Evolutionary conservation across 371 early-diverging fungal genomes (phyloP), one percentile per base, ranked within the genome.

Genomic region (Furculomyces boomerangus): DNA sequence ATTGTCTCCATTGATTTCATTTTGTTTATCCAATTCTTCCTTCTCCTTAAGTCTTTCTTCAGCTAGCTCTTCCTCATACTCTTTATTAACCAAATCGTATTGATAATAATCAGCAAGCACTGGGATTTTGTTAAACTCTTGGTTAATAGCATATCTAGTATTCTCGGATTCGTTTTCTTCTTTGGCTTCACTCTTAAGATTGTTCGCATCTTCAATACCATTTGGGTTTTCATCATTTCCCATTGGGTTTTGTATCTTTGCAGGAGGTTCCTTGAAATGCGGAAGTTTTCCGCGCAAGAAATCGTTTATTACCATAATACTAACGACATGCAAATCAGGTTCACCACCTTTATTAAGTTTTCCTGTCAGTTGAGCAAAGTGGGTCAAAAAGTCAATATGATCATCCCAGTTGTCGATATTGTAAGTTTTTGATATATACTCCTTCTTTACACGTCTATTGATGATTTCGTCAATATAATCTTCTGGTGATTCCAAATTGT

Each of bases 251-350:
- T 29, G 32, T 35, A 67, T 58, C 29, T 60, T 65, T 47, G 73
- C 81, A 31, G 96, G 92, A 41, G 98, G 98, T 22, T 81, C 68
- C 1, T 79, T 78, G 69, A 83, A 98, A 77, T 82, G 99, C 24
- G 98, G 97, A 63, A 99, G 91, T 67, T 93, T 89, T 48, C 99
- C 99, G 54, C 98, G 81, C 50, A 96, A 72, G 96, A 95, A 99
- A 72, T 99, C 99, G 72, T 96, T 91, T 56, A 99, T 74, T 3
- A 99, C 83, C 88, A 93, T 96, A 67, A 95, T 96, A 39, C 94
- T 79, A 16, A 92, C 92, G n/a, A 88, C 83, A 49, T 79, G 75
- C 25, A 93, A 53, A 74, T 99, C 94, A 27, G 96, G 87, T 58
- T 95, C 95, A 29, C 92, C 98, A 58, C 95, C 95, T 77, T 98